Base-by-base conservation (phyloP, 495 filamentous ascomycete species). In the Penicillium robsamsonii region DNA sequence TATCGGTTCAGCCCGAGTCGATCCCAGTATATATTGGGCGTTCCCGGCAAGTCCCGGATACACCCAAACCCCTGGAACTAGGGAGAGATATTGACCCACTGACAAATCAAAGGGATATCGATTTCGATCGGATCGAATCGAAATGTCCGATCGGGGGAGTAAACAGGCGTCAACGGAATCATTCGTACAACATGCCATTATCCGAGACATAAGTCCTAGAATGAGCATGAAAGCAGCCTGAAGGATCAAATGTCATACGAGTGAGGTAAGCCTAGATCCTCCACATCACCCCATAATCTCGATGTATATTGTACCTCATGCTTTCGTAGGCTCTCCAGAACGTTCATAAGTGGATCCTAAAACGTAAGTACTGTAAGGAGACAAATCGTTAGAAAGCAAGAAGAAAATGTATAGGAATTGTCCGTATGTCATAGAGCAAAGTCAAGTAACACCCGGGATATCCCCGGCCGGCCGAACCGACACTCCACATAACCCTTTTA, bases 391-490 rank as follows among this genome's bases (percentile, higher is more conserved):
- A 31, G 38, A 10, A n/a, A 31, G 15, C 2, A 44, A 27, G n/a
- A n/a, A n/a, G n/a, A n/a, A n/a, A n/a, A n/a, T n/a, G n/a, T n/a
- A n/a, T n/a, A n/a, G n/a, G n/a, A n/a, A n/a, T n/a, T n/a, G n/a
- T n/a, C n/a, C n/a, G n/a, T n/a, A n/a, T n/a, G n/a, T n/a, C n/a
- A n/a, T n/a, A n/a, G n/a, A n/a, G 25, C 4, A 27, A 27, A 27
- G 25, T 27, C 25, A 7, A 22, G 22, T 22, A 22, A 27, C 25
- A 29, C 15, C 27, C 62, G 62, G 62, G 29, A 48, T 58, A 54
- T 59, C 56, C 62, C 61, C 62, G 62, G 62, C 44, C 62, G 62
- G 59, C 58, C 62, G 55, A 61, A 61, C 13, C 53, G n/a, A 3
- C 12, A 15, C 41, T 47, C 53, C 53, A 55, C 53, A 8, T 29